Base-by-base conservation (phyloP, 129 eudicot genomes). In the Escallonia herrerae region DNA sequence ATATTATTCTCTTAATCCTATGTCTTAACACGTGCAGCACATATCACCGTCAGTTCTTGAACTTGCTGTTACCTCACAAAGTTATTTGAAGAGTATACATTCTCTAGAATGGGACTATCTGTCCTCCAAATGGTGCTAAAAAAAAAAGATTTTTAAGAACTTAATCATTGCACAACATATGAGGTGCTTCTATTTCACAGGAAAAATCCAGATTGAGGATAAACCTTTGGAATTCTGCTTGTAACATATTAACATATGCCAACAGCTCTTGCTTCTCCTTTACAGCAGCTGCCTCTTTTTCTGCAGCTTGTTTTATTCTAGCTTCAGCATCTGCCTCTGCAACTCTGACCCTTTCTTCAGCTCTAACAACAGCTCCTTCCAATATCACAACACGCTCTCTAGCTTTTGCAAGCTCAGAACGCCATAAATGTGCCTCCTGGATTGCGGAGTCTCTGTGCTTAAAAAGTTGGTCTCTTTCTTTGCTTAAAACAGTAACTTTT, bases 391-490 rank as follows among this genome's bases (percentile, higher is more conserved):
- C 90, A 60, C 79, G 93, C 53, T 94, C 99, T 77, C 99, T 81
- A 48, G 98, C 99, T 79, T 94, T 94, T 57, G 74, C 99, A 58
- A 94, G 97, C 81, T 94, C 99, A 67, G 93, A 72, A 47, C 97
- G 86, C 99, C 99, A 94, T 76, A 94, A 73, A 86, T 81, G 96
- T 33, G 95, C 95, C 61, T 94, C 99, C 65, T 86, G 99, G 63
- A 70, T 63, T 54, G 95, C 87, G 0, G 91, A 79, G 65, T 89
- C 90, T 65, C 93, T 66, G 74, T 83, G 84, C 75, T 69, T 84
- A 43, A 69, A 84, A 38, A 94, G 83, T 72, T 89, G 84, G 56
- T 94, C 97, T 70, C 75, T 76, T 78, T 89, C 99, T 80, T 60
- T 86, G 65, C 77, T 89, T 58, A 84, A 76, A 58, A 56, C 69